A percentile compares a stretch with the other conserved stretches of the same genome.
Evolutionary conservation across 2,329 filamentous ascomycete genomes (phyloP).

Genomic region (Fusarium decemcellulare): DNA sequence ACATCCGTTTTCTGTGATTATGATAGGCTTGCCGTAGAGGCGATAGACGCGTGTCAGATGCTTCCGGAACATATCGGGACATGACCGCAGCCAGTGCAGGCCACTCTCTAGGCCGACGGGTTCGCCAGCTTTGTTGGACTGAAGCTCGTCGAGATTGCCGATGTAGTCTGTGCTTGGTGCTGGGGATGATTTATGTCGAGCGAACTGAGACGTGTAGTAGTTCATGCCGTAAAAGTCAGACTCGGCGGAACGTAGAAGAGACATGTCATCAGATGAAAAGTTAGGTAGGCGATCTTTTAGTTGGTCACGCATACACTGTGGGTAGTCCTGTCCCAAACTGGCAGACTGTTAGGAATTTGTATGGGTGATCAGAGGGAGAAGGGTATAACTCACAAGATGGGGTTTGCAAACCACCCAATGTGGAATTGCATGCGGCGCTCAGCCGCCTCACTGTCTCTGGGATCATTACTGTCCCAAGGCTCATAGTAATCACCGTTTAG

Average conservation of each 20-base stretch:
- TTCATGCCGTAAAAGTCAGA: constrained; percentile 41
- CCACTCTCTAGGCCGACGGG: constrained; percentile 20
- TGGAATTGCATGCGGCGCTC: constrained; percentile 55
- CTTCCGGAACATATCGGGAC: constrained; percentile 30
- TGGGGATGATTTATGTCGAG: background rate
- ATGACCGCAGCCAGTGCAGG: constrained; percentile 28
- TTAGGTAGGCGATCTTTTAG: constrained; percentile 49
- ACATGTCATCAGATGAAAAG: constrained; percentile 48
- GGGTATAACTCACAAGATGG: constrained; percentile 48
- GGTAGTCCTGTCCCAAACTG: constrained; percentile 51
- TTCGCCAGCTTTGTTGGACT: constrained; percentile 17
- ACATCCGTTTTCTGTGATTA: constrained; percentile 35
- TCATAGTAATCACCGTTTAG: constrained; percentile 57
- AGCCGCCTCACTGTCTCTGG: constrained; percentile 48
- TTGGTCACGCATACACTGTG: constrained; percentile 53
- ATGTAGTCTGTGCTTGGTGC: constrained; percentile 18
- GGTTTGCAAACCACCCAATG: constrained; percentile 58
- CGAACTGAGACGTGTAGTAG: constrained; percentile 39
- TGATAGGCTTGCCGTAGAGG: constrained; percentile 33
- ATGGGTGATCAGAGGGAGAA: background rate
- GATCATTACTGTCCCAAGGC: constrained; percentile 50
- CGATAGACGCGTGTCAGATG: constrained; percentile 23
- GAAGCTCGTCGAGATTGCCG: constrained; percentile 28
- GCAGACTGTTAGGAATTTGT: background rate
- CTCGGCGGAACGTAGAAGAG: constrained; percentile 41